Conservation (phyloP, 2,329 filamentous ascomycete species). For the Periglandula ipomoeae region DNA sequence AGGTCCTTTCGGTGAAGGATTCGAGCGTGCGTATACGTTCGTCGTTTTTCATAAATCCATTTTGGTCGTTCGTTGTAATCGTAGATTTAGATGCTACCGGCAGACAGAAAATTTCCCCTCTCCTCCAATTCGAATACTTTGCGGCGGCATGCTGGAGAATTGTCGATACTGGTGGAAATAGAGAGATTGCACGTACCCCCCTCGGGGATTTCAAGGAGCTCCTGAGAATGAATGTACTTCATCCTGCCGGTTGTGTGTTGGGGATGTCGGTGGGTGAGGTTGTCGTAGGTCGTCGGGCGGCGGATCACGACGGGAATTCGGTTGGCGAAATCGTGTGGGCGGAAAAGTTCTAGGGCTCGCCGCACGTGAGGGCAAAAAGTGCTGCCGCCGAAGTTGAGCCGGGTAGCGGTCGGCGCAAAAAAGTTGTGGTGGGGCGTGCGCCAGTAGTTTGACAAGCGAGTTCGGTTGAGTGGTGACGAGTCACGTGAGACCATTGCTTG, state of each 20-base stretch:
- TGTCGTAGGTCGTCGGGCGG: conserved; percentile 26
- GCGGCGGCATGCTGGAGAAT: neutral
- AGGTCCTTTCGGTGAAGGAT: too few relatives aligned
- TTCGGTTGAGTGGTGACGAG: neutral
- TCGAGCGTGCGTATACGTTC: too few relatives aligned
- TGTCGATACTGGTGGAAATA: neutral
- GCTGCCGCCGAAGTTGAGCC: conserved; percentile 19
- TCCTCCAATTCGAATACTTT: neutral
- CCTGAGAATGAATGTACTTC: conserved; percentile 99
- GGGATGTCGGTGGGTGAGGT: conserved; percentile 35
- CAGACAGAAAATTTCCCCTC: neutral
- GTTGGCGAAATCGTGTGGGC: conserved; percentile 33
- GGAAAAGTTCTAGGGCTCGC: conserved; percentile 36
- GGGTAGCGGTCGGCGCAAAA: neutral
- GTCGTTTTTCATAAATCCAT: too few relatives aligned
- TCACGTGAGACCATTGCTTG: neutral
- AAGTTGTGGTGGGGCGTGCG: neutral
- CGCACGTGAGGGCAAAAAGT: conserved; percentile 28
- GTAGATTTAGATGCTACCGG: too few relatives aligned
- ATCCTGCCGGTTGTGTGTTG: conserved; percentile 62
- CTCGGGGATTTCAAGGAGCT: conserved; percentile 91
- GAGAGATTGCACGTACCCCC: conserved; percentile 63
- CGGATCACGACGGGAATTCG: conserved; percentile 27
- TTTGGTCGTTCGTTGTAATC: too few relatives aligned
- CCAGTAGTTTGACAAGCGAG: neutral